Percentiles rank a stretch among this genome's conserved stretches.
Evolutionary conservation across 2,329 filamentous ascomycete genomes (phyloP).

Genomic region (Cladophialophora yegresii): DNA sequence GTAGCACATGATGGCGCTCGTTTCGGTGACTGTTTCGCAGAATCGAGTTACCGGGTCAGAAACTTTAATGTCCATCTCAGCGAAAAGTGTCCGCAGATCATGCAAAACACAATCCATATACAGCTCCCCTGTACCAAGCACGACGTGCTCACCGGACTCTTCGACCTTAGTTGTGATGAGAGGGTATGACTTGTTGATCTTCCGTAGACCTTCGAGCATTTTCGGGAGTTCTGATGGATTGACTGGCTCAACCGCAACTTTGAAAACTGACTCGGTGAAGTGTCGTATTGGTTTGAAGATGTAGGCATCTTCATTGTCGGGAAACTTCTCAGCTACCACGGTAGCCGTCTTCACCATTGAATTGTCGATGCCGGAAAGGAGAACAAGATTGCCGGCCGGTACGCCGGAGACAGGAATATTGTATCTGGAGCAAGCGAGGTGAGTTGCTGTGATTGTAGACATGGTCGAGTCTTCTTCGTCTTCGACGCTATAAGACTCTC

Average conservation of each 20-base stretch:
- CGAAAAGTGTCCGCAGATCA: slow-evolving; percentile 87
- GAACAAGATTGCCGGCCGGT: slow-evolving; percentile 87
- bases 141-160: slow-evolving; percentile 93
- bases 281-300: slow-evolving; percentile 92
- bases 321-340: slow-evolving; percentile 74
- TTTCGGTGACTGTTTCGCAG: slow-evolving; percentile 96
- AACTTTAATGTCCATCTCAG: slow-evolving; percentile 99
- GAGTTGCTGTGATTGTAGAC: slow-evolving; percentile 80
- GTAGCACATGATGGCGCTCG: slow-evolving; percentile 96
- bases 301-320: slow-evolving; percentile 87
- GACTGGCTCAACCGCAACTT: slow-evolving; percentile 95
- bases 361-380: slow-evolving; percentile 93
- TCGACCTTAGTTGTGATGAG: slow-evolving; percentile 96
- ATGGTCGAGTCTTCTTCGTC: slow-evolving; percentile 97
- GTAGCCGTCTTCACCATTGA: slow-evolving; percentile 98
- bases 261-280: slow-evolving; percentile 96
- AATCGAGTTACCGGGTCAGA: slow-evolving; percentile 97
- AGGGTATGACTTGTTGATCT: slow-evolving; percentile 97
- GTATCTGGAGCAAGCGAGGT: slow-evolving; percentile 89
- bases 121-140: slow-evolving; percentile 94
- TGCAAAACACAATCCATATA: slow-evolving; percentile 99
- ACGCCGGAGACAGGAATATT: slow-evolving; percentile 89
- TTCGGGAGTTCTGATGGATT: slow-evolving; percentile 97
- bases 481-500: slow-evolving; percentile 92
- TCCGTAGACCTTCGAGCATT: slow-evolving; percentile 95